Conservation (phyloP, 768 basidiomycete species). For the Hortiboletus flavorubellus region DNA sequence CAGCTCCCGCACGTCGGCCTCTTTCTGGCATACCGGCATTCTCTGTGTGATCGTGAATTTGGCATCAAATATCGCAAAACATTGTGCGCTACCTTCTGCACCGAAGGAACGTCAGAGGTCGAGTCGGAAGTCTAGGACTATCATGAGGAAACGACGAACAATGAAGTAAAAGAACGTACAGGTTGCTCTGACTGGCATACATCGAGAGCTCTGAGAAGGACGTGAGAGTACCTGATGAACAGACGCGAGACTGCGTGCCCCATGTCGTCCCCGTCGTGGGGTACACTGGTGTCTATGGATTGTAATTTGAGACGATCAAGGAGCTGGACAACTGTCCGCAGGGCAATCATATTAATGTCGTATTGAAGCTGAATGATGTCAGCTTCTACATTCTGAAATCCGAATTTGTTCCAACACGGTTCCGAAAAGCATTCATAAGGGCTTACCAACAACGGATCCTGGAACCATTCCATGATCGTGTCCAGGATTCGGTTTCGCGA, state of each 20-base stretch:
- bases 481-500: slow-evolving; percentile 73
- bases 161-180: slow-evolving; percentile 31
- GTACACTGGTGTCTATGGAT: slow-evolving; percentile 46
- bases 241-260: slow-evolving; percentile 70
- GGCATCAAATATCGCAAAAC: not conserved
- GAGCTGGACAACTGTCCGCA: slow-evolving; percentile 72
- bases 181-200: slow-evolving; percentile 44
- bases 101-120: slow-evolving; percentile 46
- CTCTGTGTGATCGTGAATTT: slow-evolving; percentile 33
- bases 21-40: slow-evolving; percentile 44
- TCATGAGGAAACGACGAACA: slow-evolving; percentile 1
- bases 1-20: slow-evolving; percentile 66
- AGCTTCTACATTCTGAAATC: slow-evolving; percentile 34
- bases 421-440: not conserved
- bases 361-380: slow-evolving; percentile 40
- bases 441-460: slow-evolving; percentile 49
- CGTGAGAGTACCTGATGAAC: slow-evolving; percentile 73
- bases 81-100: slow-evolving; percentile 39
- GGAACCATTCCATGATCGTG: slow-evolving; percentile 77
- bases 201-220: slow-evolving; percentile 61
- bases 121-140: slow-evolving; percentile 43
- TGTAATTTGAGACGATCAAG: slow-evolving; percentile 72
- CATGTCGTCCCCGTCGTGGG: slow-evolving; percentile 58
- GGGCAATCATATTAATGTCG: slow-evolving; percentile 71
- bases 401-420: not conserved